phyloP scores from a whole-genome alignment of 345 rosid species.

The Eucalyptus pauciflora region DNA sequence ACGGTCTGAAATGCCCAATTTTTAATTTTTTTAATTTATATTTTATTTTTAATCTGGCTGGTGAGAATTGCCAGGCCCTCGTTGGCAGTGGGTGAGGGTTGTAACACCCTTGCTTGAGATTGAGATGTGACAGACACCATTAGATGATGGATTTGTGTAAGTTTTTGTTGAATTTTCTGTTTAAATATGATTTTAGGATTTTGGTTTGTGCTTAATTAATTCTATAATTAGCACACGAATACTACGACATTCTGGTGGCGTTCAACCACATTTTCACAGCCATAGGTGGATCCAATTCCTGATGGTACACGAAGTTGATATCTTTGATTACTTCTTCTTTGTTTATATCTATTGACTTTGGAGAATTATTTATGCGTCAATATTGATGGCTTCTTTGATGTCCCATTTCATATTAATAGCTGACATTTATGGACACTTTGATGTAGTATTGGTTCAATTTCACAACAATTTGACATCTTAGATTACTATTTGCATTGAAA shows the following conservation, averaged over 20 bases:
- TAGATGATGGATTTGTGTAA: not conserved
- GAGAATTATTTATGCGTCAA: not conserved
- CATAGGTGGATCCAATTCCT: not conserved
- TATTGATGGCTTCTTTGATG: not conserved
- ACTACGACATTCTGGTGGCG: too few relatives aligned
- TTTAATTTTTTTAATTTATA: too few relatives aligned
- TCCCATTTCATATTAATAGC: not conserved
- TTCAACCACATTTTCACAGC: not conserved
- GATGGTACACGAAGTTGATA: not conserved
- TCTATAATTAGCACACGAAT: too few relatives aligned
- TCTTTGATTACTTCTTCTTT: not conserved
- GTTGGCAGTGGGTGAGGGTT: too few relatives aligned
- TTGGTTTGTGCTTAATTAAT: not conserved
- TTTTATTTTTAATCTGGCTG: fast-evolving
- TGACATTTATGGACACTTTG: not conserved
- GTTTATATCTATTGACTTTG: not conserved
- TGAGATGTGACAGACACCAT: fast-evolving
- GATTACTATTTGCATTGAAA: too few relatives aligned
- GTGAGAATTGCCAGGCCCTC: too few relatives aligned
- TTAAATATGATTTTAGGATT: not conserved
- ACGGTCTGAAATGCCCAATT: fast-evolving
- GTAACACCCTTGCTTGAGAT: too few relatives aligned
- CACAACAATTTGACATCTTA: too few relatives aligned
- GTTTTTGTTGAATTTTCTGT: not conserved
- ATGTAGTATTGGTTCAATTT: not conserved